Percentiles rank a stretch among this genome's conserved stretches.
phyloP scores from a whole-genome alignment of 257 asterid species.

The Solanum appendiculatum region DNA sequence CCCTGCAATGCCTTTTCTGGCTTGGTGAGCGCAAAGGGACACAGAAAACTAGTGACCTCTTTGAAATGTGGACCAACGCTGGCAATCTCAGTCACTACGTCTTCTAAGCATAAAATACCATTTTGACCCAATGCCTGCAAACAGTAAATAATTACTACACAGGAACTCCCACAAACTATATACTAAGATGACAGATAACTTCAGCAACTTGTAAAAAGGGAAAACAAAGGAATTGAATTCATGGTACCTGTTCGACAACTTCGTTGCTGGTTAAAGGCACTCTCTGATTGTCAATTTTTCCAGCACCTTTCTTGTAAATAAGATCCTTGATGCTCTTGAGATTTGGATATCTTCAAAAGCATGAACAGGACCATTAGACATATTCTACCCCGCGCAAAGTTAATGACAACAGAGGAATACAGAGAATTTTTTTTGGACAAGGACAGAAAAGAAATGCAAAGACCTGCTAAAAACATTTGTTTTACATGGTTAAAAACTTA shows the following conservation, averaged over 20 bases:
- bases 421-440: not conserved
- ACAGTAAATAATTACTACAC: not conserved
- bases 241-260: slow-evolving; percentile 64
- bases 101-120: slow-evolving; percentile 73
- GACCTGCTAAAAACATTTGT: not conserved
- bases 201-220: not conserved
- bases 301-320: slow-evolving; percentile 85
- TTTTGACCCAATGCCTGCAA: slow-evolving; percentile 64
- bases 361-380: not conserved
- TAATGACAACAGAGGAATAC: not conserved
- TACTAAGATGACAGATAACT: not conserved
- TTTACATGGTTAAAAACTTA: not conserved
- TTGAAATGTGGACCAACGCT: slow-evolving; percentile 59
- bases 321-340: slow-evolving; percentile 81
- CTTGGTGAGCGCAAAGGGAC: slow-evolving; percentile 66
- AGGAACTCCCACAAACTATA: not conserved
- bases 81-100: slow-evolving; percentile 65
- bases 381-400: not conserved
- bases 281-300: slow-evolving; percentile 47
- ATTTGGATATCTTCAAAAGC: slow-evolving; percentile 59
- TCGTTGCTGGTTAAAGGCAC: slow-evolving; percentile 79
- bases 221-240: not conserved
- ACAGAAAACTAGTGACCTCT: slow-evolving; percentile 48
- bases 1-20: slow-evolving; percentile 76
- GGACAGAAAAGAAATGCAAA: not conserved